Percentiles rank a stretch among this genome's conserved stretches.
phyloP scores from a whole-genome alignment of 2,329 filamentous ascomycete genomes.

The Tolypocladium cylindrosporum region DNA sequence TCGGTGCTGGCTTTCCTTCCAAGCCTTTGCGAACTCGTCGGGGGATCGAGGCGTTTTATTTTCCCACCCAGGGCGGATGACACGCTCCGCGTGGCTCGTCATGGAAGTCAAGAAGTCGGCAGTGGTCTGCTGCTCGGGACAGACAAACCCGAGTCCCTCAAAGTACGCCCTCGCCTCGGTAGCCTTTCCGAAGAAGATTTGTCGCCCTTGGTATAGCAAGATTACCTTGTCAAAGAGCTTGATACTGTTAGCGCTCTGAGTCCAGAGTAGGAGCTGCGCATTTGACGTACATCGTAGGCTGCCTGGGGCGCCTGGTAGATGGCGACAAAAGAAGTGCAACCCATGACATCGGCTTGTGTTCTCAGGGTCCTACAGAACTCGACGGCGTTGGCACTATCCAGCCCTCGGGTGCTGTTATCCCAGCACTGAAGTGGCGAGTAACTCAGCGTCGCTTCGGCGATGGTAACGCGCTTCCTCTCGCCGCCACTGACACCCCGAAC shows the following conservation, averaged over 20 bases:
- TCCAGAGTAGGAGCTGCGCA: conserved; percentile 30
- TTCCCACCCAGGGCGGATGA: conserved; percentile 22
- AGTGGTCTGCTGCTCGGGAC: background rate
- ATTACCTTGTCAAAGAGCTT: background rate
- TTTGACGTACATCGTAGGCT: conserved; percentile 4
- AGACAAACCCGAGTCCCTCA: background rate
- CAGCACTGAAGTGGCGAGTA: conserved; percentile 9
- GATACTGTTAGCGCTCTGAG: background rate
- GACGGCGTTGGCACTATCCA: conserved; percentile 15
- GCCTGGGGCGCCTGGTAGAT: conserved; percentile 1
- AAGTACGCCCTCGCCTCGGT: background rate
- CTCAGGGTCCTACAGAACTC: conserved; percentile 16
- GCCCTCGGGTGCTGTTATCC: conserved; percentile 15
- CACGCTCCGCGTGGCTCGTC: conserved; percentile 27
- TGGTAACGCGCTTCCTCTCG: conserved; percentile 65
- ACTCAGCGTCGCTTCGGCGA: conserved; percentile 49
- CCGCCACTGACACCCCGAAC: conserved; percentile 68
- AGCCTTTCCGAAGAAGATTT: background rate
- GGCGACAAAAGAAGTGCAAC: background rate
- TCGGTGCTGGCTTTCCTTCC: conserved; percentile 17
- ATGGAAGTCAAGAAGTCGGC: conserved; percentile 18
- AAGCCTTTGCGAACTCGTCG: conserved; percentile 26
- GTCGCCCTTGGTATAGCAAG: background rate
- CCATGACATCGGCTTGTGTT: background rate
- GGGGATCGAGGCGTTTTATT: conserved; percentile 23